Conservation (phyloP, 192 early-diverging fungal genomes). For the Pilaira anomala region DNA sequence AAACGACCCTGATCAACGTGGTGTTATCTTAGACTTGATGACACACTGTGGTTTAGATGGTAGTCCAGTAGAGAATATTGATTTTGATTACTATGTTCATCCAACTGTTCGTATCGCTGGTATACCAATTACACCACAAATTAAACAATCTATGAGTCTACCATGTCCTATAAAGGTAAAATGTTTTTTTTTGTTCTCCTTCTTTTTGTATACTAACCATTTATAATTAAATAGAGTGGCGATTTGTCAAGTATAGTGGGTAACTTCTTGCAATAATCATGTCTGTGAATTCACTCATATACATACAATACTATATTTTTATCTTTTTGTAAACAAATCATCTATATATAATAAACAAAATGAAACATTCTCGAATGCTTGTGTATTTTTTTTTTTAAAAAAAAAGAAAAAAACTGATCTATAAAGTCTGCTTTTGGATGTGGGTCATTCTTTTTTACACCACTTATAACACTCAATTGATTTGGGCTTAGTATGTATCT, state of each 20-base stretch:
- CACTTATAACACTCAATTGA: too few relatives aligned
- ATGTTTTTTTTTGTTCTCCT: not conserved
- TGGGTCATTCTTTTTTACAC: too few relatives aligned
- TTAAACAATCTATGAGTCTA: slow-evolving; percentile 36
- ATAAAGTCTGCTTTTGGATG: too few relatives aligned
- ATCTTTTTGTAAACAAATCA: too few relatives aligned
- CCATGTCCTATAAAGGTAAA: slow-evolving; percentile 41
- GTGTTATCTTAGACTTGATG: slow-evolving; percentile 44
- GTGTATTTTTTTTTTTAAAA: too few relatives aligned
- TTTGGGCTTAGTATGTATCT: too few relatives aligned
- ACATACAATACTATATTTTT: too few relatives aligned
- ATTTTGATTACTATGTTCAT: slow-evolving; percentile 44
- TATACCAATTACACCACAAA: slow-evolving; percentile 43
- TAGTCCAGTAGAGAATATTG: slow-evolving; percentile 15
- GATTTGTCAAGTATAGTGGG: not conserved
- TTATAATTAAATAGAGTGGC: not conserved
- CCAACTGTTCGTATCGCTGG: slow-evolving; percentile 45
- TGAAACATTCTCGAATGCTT: too few relatives aligned
- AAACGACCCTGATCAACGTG: slow-evolving; percentile 19
- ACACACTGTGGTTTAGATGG: slow-evolving; percentile 43
- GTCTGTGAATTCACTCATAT: too few relatives aligned
- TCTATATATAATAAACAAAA: too few relatives aligned
- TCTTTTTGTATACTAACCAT: not conserved
- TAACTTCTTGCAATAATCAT: too few relatives aligned
- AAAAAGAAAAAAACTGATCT: too few relatives aligned